Evolutionary conservation across 345 rosid species (phyloP).

Genomic region (Trapa bicornis): DNA sequence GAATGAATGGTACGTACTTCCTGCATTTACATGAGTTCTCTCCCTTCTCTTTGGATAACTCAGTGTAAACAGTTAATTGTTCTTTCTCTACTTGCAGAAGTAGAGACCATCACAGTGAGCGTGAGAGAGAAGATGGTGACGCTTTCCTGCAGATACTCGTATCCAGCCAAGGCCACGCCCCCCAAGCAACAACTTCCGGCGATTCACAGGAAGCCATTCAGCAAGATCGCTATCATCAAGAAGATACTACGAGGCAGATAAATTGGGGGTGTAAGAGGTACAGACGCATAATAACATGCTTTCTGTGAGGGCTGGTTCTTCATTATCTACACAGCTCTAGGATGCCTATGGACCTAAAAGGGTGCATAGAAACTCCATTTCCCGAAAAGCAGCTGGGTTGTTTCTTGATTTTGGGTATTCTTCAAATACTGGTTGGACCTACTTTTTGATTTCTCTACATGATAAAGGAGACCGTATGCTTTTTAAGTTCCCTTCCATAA

Average conservation of each 20-base stretch:
- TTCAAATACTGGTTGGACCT: neutral
- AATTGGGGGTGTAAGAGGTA: neutral
- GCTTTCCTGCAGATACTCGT: constrained; percentile 49
- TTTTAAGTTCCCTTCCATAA: too few relatives aligned
- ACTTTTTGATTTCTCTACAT: too few relatives aligned
- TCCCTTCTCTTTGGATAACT: neutral
- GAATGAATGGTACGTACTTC: constrained; percentile 39
- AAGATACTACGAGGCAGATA: constrained; percentile 19
- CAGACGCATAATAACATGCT: neutral
- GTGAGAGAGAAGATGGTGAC: constrained; percentile 67
- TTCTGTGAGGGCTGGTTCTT: neutral
- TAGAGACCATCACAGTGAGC: constrained; percentile 51
- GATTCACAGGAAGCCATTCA: constrained; percentile 18
- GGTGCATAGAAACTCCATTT: neutral
- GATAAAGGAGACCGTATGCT: too few relatives aligned
- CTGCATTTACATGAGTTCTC: constrained; percentile 5
- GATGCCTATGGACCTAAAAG: neutral
- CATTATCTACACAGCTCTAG: neutral
- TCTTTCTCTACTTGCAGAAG: constrained; percentile 28
- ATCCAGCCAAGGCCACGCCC: constrained; percentile 8
- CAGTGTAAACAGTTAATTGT: neutral
- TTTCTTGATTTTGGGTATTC: too few relatives aligned
- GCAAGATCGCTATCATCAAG: constrained; percentile 47
- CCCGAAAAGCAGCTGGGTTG: too few relatives aligned
- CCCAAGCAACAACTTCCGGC: constrained; percentile 19